Evolutionary conservation across 768 basidiomycete genomes (phyloP), one percentile per base, ranked within the genome.

Genomic region (Phlegmacium glaucopus): DNA sequence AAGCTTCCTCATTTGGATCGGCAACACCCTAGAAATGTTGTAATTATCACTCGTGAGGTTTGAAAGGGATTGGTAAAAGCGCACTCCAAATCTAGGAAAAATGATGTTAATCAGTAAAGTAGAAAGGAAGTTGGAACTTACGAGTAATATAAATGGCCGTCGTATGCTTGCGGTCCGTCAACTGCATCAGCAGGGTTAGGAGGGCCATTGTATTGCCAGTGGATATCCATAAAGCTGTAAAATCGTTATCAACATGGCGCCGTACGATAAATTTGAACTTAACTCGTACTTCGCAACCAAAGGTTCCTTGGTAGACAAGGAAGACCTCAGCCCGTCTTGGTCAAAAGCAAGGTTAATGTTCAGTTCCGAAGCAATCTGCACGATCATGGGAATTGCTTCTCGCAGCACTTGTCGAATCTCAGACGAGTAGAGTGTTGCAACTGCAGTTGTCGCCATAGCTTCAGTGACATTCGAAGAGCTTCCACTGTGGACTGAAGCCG

Each of bases 61-160:
- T 39, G 29, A 42, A n/a, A 27, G 8, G 28, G 49, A 13, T 11
- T 36, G 12, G 45, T 16, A n/a, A 16, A 34, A 11, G 54, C 62
- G 47, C 69, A 86, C 84, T 13, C 85, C 84, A 47, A 79, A 87
- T 47, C 79, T 83, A 49, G 16, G 15, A n/a, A 37, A 15, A 26
- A 27, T 11, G 32, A 32, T 32, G 39, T 53, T n/a, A 48, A 47
- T 36, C 15, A 12, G 40, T n/a, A n/a, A 28, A 37, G 32, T 38
- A 26, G 39, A 28, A 36, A 25, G 34, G 35, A 41, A 22, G 6
- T 41, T 16, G 16, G 29, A 26, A 64, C 82, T 59, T 57, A 85
- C 80, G 71, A 78, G 58, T 87, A 89, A 60, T 90, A 91, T 12
- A 91, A 59, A 63, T 90, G 89, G 45, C 88, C 85, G 55, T 91